Percentiles rank a stretch among this genome's conserved stretches.
phyloP scores from a whole-genome alignment of 2,329 filamentous ascomycete genomes.

The Knoxdaviesia proteae region DNA sequence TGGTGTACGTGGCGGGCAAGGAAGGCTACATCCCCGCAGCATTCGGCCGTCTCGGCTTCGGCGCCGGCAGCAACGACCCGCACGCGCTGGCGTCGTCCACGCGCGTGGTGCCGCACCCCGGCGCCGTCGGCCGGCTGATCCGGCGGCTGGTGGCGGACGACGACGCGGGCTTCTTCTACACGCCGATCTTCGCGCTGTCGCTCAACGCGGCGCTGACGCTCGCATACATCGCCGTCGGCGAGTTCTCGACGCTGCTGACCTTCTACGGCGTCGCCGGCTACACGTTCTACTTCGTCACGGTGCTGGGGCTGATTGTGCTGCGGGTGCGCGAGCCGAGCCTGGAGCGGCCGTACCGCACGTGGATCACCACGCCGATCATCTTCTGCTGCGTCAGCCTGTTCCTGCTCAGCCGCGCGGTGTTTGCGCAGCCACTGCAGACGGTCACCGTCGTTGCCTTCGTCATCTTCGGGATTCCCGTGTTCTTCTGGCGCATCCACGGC shows the following conservation, averaged over 20 bases:
- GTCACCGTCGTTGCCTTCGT: slow-evolving; percentile 74
- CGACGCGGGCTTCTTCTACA: slow-evolving; percentile 67
- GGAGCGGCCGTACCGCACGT: slow-evolving; percentile 81
- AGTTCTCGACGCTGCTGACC: slow-evolving; percentile 79
- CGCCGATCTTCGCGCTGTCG: slow-evolving; percentile 76
- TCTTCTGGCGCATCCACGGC: slow-evolving; percentile 65
- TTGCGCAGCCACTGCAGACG: slow-evolving; percentile 80
- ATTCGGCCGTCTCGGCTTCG: slow-evolving; percentile 65
- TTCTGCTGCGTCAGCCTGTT: slow-evolving; percentile 97
- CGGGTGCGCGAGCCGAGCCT: slow-evolving; percentile 71
- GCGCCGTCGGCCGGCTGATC: slow-evolving; percentile 37
- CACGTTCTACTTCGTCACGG: slow-evolving; percentile 90
- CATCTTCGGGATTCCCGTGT: slow-evolving; percentile 63
- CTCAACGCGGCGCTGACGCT: slow-evolving; percentile 59
- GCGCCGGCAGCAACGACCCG: slow-evolving; percentile 16
- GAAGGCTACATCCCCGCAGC: slow-evolving; percentile 77
- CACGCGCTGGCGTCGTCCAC: slow-evolving; percentile 21
- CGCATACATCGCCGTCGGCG: slow-evolving; percentile 65
- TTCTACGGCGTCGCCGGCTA: slow-evolving; percentile 97
- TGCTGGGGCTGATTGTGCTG: slow-evolving; percentile 79
- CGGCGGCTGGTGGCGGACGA: slow-evolving; percentile 52
- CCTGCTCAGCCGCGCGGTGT: slow-evolving; percentile 68
- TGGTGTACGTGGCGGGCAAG: slow-evolving; percentile 86
- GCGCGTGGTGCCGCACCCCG: slow-evolving; percentile 11
- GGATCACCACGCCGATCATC: slow-evolving; percentile 92